Conservation (phyloP, 2,329 filamentous ascomycete genomes). For the Phaeosphaeriaceae sp. region DNA sequence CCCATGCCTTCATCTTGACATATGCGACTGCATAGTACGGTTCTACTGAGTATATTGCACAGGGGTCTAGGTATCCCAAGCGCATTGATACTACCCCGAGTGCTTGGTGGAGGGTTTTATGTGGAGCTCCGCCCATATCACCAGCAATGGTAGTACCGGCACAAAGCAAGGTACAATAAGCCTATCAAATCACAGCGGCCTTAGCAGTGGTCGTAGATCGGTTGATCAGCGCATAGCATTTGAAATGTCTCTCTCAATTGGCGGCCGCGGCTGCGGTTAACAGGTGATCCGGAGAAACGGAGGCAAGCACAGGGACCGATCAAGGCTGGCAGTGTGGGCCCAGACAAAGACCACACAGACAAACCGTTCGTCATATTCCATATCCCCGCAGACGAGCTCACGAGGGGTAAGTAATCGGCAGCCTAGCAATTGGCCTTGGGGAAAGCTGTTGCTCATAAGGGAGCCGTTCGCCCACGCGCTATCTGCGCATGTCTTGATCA, state of each 20-base stretch:
- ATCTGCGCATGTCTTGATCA: no score
- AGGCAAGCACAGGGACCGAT: slow-evolving; percentile 18
- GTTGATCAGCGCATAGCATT: slow-evolving; percentile 13
- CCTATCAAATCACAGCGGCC: background rate
- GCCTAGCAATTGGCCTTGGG: slow-evolving; percentile 14
- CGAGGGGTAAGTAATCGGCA: slow-evolving; percentile 31
- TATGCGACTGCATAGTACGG: no score
- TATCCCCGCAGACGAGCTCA: slow-evolving; percentile 38
- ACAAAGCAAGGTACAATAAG: background rate
- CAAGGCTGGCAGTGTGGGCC: slow-evolving; percentile 28
- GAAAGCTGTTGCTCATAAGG: slow-evolving; percentile 21
- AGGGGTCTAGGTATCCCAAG: background rate
- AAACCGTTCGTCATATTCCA: slow-evolving; percentile 39
- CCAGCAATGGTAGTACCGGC: background rate
- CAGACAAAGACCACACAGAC: slow-evolving; percentile 33
- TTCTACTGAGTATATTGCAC: background rate
- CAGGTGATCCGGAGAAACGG: slow-evolving; percentile 35
- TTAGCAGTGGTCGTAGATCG: background rate
- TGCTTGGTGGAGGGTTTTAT: background rate
- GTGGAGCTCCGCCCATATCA: slow-evolving; percentile 8
- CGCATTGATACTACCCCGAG: background rate
- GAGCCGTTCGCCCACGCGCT: slow-evolving; percentile 26
- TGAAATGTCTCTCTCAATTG: slow-evolving; percentile 1
- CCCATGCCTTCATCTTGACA: background rate
- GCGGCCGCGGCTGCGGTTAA: slow-evolving; percentile 22